Percentiles rank a stretch among this genome's conserved stretches.
Conservation (phyloP, 2,329 filamentous ascomycete genomes). For the Aspergillus ochraceus region DNA sequence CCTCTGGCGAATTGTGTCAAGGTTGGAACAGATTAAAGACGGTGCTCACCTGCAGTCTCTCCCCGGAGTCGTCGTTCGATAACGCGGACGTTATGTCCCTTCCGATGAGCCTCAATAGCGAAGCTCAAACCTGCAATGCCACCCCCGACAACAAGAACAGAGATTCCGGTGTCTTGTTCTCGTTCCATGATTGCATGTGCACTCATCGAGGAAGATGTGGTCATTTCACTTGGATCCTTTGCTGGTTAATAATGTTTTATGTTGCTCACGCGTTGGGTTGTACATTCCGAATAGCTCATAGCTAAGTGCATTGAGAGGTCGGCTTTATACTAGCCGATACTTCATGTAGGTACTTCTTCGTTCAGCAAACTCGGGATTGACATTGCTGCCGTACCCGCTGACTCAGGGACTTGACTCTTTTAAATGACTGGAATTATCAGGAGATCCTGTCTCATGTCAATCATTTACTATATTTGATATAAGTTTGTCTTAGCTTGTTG, state of each 20-base stretch:
- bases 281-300: neutral
- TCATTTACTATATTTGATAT: too few species aligned
- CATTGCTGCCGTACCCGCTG: too few species aligned
- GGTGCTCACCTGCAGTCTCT: neutral
- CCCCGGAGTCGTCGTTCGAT: constrained; percentile 1
- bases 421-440: too few species aligned
- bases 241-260: neutral
- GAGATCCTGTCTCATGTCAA: too few species aligned
- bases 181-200: neutral
- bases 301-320: neutral
- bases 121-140: constrained; percentile 4
- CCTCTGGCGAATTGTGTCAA: neutral
- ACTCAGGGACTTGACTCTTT: too few species aligned
- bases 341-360: too few species aligned
- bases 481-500: too few species aligned
- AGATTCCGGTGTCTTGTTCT: constrained; percentile 1
- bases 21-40: neutral
- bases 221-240: neutral
- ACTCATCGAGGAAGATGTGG: neutral
- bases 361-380: too few species aligned
- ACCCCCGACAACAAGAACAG: constrained; percentile 3
- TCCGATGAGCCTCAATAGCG: constrained; percentile 7
- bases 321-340: neutral
- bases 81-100: constrained; percentile 4
- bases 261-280: neutral